Percentiles rank a stretch among this genome's conserved stretches.
These are phyloP conservation scores for Leonotis leonurus DNA, from an alignment of 257 asterid species.

Conservation along the genomic window DNA sequence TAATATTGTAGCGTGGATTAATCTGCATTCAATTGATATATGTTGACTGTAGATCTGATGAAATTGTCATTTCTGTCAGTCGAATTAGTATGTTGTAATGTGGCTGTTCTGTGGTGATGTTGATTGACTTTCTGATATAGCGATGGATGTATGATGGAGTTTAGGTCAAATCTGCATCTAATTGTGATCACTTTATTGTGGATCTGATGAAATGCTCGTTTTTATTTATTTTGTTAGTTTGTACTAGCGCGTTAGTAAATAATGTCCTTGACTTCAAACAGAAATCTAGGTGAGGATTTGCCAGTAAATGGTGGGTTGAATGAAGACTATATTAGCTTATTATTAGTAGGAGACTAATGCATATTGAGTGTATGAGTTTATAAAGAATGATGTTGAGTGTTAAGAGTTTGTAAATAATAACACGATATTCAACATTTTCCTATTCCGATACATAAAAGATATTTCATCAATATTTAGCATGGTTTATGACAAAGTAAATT, in stretches of 20 bases:
- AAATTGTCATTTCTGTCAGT: not conserved
- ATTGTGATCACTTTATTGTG: slow-evolving; percentile 12
- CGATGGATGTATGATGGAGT: slow-evolving; percentile 1
- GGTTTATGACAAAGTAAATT: not conserved
- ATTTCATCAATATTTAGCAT: no score
- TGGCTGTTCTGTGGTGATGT: not conserved
- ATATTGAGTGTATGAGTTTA: not conserved
- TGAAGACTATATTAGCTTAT: not conserved
- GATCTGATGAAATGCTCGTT: slow-evolving; percentile 17
- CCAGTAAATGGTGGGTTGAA: no score
- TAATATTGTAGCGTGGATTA: not conserved
- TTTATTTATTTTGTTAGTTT: not conserved
- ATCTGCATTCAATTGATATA: slow-evolving; percentile 16
- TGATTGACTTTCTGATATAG: slow-evolving; percentile 20
- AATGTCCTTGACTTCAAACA: not conserved
- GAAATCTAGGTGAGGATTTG: no score
- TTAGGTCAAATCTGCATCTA: not conserved
- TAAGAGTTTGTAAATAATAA: no score
- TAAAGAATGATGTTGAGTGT: not conserved
- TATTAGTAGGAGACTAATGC: not conserved
- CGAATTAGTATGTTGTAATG: not conserved
- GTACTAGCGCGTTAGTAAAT: not conserved
- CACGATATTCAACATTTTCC: no score
- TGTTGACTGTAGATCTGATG: slow-evolving; percentile 23
- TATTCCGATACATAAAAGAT: no score